Conservation (phyloP, 495 filamentous ascomycete species). For the Annulohypoxylon maeteangense region DNA sequence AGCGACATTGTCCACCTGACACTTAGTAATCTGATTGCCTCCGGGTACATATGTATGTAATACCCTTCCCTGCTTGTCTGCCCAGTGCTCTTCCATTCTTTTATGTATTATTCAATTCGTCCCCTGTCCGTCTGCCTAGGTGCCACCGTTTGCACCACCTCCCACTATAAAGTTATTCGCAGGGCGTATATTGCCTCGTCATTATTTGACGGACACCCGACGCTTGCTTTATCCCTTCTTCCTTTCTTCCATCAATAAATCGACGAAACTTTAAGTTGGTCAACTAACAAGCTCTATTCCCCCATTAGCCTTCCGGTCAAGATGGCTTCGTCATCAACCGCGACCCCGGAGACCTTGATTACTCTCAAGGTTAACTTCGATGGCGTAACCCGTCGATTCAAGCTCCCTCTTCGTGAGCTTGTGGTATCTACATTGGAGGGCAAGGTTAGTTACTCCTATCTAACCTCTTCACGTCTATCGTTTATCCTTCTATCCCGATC, state of each 20-base stretch:
- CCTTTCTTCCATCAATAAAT: neutral
- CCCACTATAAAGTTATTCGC: conserved; percentile 4
- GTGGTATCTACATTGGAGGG: conserved; percentile 76
- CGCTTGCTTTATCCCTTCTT: neutral
- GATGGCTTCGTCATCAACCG: conserved; percentile 46
- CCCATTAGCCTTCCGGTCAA: conserved; percentile 18
- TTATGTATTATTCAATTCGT: conserved; percentile 14
- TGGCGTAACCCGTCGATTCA: conserved; percentile 81
- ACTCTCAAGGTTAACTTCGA: conserved; percentile 85
- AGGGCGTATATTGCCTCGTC: conserved; percentile 5
- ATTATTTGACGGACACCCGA: conserved; percentile 13
- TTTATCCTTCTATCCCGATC: neutral
- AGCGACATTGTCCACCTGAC: conserved; percentile 38
- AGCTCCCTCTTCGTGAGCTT: conserved; percentile 89
- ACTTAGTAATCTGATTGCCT: conserved; percentile 37
- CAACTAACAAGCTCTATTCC: conserved; percentile 15
- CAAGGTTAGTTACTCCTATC: conserved; percentile 73
- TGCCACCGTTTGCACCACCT: conserved; percentile 17
- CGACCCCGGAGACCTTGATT: conserved; percentile 72
- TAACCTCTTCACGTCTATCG: neutral
- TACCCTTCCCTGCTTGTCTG: neutral
- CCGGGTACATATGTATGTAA: conserved; percentile 17
- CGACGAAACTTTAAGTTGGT: neutral
- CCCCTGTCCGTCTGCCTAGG: neutral
- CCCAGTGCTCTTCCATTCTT: neutral